phyloP scores from a whole-genome alignment of 179 eudicot species.

The Gypsophila paniculata region DNA sequence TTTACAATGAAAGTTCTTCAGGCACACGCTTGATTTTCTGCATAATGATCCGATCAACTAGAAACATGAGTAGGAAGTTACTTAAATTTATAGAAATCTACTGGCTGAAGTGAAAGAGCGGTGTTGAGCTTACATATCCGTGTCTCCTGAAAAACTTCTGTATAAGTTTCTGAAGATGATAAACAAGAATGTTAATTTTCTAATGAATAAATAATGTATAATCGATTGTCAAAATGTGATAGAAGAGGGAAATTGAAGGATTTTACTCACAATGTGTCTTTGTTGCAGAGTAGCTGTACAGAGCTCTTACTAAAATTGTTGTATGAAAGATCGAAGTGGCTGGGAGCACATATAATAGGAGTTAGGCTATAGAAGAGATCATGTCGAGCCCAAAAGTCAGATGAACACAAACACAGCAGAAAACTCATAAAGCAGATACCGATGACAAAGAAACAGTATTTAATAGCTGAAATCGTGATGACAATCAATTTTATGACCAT shows the following conservation, averaged over 20 bases:
- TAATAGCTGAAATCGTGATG: neutral
- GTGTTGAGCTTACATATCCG: constrained; percentile 27
- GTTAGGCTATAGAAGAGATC: constrained; percentile 1
- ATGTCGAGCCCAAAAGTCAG: neutral
- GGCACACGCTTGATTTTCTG: constrained; percentile 35
- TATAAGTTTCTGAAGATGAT: constrained; percentile 33
- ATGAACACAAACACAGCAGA: neutral
- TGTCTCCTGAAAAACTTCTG: constrained; percentile 32
- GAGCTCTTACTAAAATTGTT: constrained; percentile 32
- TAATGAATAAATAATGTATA: neutral
- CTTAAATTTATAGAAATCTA: neutral
- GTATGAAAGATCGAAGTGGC: constrained; percentile 44
- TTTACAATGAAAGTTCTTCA: constrained; percentile 31
- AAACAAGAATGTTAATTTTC: constrained; percentile 10
- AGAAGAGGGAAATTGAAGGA: neutral
- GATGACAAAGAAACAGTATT: neutral
- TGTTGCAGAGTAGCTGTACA: constrained; percentile 28
- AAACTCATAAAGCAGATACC: neutral
- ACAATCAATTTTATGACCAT: neutral
- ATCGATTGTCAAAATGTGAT: constrained; percentile 5
- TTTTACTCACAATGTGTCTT: constrained; percentile 31
- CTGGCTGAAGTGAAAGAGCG: neutral
- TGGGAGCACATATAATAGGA: constrained; percentile 23
- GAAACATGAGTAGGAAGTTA: neutral
- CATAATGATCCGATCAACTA: constrained; percentile 13